Conservation (phyloP, 2,329 filamentous ascomycete genomes). For the Pezicula carpinea region DNA sequence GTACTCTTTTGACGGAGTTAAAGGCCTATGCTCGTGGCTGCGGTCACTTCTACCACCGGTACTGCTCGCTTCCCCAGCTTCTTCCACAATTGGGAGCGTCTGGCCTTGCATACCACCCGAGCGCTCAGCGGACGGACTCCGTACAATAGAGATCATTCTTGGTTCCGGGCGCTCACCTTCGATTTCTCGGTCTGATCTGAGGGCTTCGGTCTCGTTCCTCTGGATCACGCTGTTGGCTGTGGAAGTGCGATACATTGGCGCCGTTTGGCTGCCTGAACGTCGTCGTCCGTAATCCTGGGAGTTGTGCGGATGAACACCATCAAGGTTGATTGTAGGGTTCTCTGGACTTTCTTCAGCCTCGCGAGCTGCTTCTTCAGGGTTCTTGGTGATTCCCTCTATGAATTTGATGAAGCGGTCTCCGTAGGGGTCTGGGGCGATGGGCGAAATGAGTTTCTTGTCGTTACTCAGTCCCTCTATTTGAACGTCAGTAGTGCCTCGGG, state of each 20-base stretch:
- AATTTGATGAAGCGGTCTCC: slow-evolving; percentile 93
- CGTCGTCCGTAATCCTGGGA: slow-evolving; percentile 14
- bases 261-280: slow-evolving; percentile 15
- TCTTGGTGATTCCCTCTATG: slow-evolving; percentile 86
- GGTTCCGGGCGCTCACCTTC: slow-evolving; percentile 21
- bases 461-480: slow-evolving; percentile 68
- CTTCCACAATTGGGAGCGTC: slow-evolving; percentile 80
- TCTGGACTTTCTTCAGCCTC: slow-evolving; percentile 40
- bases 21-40: slow-evolving; percentile 37
- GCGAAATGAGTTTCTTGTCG: slow-evolving; percentile 84
- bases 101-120: slow-evolving; percentile 47
- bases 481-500: not conserved
- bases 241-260: slow-evolving; percentile 14
- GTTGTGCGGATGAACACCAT: slow-evolving; percentile 32
- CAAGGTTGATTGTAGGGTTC: slow-evolving; percentile 29
- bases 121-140: slow-evolving; percentile 52
- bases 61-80: slow-evolving; percentile 74
- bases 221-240: slow-evolving; percentile 19
- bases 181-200: slow-evolving; percentile 33
- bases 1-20: slow-evolving; percentile 39
- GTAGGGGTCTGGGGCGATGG: slow-evolving; percentile 84
- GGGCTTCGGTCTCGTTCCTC: slow-evolving; percentile 23
- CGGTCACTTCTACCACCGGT: slow-evolving; percentile 53
- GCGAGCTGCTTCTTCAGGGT: slow-evolving; percentile 75
- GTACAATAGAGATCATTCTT: slow-evolving; percentile 48